phyloP scores from a whole-genome alignment of 495 filamentous ascomycete genomes.

The Neurospora sp. region DNA sequence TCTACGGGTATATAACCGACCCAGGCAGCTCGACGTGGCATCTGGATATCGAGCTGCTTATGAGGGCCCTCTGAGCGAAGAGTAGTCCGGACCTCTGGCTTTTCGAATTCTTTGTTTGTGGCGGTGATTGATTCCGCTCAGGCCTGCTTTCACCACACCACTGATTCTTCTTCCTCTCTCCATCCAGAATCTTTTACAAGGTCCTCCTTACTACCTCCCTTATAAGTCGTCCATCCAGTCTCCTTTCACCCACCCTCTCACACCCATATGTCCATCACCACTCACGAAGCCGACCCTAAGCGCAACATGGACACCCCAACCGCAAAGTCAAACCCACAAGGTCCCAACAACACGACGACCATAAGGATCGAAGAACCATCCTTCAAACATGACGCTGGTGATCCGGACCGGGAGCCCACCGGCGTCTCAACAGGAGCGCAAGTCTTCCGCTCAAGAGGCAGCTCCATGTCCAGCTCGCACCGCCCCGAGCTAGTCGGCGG shows the following conservation, averaged over 20 bases:
- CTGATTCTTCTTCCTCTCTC: no score
- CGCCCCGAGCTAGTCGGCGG: slow-evolving; percentile 18
- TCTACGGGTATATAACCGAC: background rate
- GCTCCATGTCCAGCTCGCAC: background rate
- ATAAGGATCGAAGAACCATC: background rate
- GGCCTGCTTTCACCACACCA: background rate
- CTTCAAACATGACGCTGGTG: background rate
- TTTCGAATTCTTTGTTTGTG: background rate
- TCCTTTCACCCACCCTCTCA: background rate
- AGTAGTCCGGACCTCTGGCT: background rate
- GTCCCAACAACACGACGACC: background rate
- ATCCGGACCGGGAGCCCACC: background rate
- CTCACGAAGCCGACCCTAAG: no score
- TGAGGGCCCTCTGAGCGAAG: background rate
- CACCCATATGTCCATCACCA: no score
- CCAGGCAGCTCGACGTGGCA: background rate
- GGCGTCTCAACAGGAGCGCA: background rate
- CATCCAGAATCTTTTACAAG: background rate
- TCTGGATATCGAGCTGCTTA: background rate
- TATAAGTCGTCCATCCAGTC: background rate
- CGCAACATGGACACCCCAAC: background rate
- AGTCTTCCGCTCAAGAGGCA: background rate
- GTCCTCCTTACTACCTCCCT: background rate
- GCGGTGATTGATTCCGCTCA: background rate
- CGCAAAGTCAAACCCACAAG: background rate